Evolutionary conservation across 805 yeast genomes (phyloP).

Genomic region (Lipomyces lipofer): DNA sequence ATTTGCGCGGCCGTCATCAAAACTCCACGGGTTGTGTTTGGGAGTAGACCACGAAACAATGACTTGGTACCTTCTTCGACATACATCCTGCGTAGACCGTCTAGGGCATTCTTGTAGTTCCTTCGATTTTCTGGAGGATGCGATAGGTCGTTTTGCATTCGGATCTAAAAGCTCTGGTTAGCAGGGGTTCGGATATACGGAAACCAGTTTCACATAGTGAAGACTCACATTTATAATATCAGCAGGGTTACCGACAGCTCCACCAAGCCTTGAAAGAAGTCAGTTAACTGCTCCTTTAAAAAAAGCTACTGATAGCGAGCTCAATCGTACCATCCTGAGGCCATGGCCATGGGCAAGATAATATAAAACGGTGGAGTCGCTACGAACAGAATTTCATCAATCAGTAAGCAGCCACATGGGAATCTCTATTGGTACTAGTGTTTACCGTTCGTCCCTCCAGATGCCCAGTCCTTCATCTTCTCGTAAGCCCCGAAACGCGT

Average conservation of each 20-base stretch:
- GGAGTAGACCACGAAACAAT: slow-evolving; percentile 70
- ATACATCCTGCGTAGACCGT: slow-evolving; percentile 64
- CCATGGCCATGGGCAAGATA: slow-evolving; percentile 75
- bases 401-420: slow-evolving; percentile 36
- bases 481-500: slow-evolving; percentile 88
- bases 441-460: slow-evolving; percentile 25
- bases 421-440: background rate
- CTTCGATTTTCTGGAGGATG: slow-evolving; percentile 65
- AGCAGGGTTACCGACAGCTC: slow-evolving; percentile 83
- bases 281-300: background rate
- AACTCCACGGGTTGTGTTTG: slow-evolving; percentile 77
- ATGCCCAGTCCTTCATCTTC: slow-evolving; percentile 55
- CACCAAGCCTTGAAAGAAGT: slow-evolving; percentile 54
- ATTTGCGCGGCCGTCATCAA: slow-evolving; percentile 91
- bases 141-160: slow-evolving; percentile 82
- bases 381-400: too few relatives aligned
- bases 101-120: slow-evolving; percentile 73
- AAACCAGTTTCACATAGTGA: too few relatives aligned
- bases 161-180: slow-evolving; percentile 6
- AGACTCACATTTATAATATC: slow-evolving; percentile 78
- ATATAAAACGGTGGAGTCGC: slow-evolving; percentile 56
- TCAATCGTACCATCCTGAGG: slow-evolving; percentile 60
- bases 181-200: background rate
- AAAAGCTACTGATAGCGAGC: background rate
- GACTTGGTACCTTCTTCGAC: slow-evolving; percentile 61